Percentiles rank a stretch among this genome's conserved stretches.
phyloP scores from a whole-genome alignment of 805 yeast species.

The Sporopachydermia lactativora region DNA sequence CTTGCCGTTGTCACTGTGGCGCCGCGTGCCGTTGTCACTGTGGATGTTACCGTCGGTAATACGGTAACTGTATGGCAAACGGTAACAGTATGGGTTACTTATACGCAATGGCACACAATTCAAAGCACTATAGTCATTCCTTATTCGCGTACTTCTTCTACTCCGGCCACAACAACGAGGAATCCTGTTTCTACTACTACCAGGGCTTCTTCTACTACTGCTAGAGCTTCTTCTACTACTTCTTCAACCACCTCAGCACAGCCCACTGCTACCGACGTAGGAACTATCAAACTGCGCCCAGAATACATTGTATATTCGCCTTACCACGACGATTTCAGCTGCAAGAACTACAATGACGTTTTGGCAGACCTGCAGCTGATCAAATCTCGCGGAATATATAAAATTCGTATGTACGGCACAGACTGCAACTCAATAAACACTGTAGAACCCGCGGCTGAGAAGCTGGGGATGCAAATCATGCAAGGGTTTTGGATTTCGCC shows the following conservation, averaged over 20 bases:
- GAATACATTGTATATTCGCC: conserved; percentile 64
- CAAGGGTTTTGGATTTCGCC: conserved; percentile 77
- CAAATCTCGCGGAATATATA: conserved; percentile 42
- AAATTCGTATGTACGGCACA: conserved; percentile 71
- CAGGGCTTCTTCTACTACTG: conserved; percentile 20
- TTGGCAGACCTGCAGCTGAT: conserved; percentile 44
- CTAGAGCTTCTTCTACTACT: conserved; percentile 14
- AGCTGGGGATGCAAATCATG: conserved; percentile 55
- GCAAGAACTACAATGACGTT: conserved; percentile 48
- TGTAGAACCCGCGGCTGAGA: conserved; percentile 43
- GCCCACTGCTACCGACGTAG: not conserved
- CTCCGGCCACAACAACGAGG: conserved; percentile 26
- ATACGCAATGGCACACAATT: not conserved
- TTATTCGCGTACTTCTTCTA: conserved; percentile 9
- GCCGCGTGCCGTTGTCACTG: not conserved
- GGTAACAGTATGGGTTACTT: not conserved
- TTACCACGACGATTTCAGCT: conserved; percentile 49
- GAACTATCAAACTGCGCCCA: conserved; percentile 27
- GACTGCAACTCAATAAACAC: conserved; percentile 64
- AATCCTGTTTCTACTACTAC: conserved; percentile 21
- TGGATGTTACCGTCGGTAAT: not conserved
- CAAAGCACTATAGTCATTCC: not conserved
- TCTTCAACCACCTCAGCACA: conserved; percentile 8
- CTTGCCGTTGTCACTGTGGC: not conserved
- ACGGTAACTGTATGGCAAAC: not conserved